A percentile compares a stretch with the other conserved stretches of the same genome.
Evolutionary conservation across 129 eudicot genomes (phyloP).

Genomic region (Solidago caesia): DNA sequence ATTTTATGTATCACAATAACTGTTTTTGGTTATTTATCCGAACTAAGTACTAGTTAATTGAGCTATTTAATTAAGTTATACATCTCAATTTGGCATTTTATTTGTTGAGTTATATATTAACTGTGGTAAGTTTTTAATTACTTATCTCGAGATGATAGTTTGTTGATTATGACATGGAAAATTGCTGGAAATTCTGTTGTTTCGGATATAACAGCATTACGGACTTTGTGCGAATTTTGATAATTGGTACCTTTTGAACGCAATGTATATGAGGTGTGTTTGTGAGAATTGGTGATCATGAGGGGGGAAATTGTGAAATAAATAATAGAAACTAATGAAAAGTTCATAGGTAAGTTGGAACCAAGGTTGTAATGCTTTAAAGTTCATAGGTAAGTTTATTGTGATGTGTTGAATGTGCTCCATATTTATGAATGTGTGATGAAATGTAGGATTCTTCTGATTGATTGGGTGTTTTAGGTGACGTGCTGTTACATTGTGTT

Average conservation of each 20-base stretch:
- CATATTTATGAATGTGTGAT: conserved; percentile 5
- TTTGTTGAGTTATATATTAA: neutral
- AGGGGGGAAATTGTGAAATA: neutral
- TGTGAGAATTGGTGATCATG: neutral
- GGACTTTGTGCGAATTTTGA: neutral
- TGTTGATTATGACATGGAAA: neutral
- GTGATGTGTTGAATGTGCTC: neutral
- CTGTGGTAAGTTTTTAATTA: neutral
- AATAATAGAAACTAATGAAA: neutral
- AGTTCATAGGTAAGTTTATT: neutral
- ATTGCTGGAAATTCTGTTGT: neutral
- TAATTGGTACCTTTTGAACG: neutral
- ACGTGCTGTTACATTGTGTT: conserved; percentile 94
- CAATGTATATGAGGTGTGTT: neutral
- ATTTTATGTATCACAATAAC: neutral
- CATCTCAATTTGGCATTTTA: neutral
- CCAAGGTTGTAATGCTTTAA: neutral
- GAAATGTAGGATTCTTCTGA: conserved; percentile 8
- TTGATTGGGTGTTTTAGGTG: conserved; percentile 57
- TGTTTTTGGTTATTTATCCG: neutral
- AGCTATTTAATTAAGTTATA: neutral
- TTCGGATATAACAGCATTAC: neutral
- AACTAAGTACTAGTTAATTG: neutral
- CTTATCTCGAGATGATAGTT: neutral
- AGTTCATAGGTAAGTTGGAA: conserved; percentile 10